These are phyloP conservation scores for Eucalyptus pauciflora DNA, from an alignment of 345 rosid genomes.

Conservation along the genomic window DNA sequence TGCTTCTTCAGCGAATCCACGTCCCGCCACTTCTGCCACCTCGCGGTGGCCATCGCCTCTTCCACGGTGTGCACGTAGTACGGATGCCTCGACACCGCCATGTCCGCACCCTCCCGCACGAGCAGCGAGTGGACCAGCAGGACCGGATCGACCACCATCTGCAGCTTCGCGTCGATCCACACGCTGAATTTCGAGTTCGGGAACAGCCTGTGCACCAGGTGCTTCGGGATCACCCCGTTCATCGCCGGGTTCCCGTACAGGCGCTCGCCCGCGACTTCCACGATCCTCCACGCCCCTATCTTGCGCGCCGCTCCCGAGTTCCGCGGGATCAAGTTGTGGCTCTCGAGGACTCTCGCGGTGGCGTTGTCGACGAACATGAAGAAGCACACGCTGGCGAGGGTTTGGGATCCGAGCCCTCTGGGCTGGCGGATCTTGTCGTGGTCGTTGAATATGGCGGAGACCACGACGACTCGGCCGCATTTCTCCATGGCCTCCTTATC, in stretches of 20 bases:
- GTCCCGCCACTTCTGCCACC: slow-evolving; percentile 93
- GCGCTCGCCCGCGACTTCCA: slow-evolving; percentile 20
- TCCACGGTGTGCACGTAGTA: slow-evolving; percentile 70
- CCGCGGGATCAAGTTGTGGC: slow-evolving; percentile 27
- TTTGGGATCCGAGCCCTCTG: slow-evolving; percentile 60
- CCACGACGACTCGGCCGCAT: slow-evolving; percentile 62
- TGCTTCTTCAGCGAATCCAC: slow-evolving; percentile 43
- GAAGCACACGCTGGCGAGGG: slow-evolving; percentile 49
- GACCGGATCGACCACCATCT: slow-evolving; percentile 70
- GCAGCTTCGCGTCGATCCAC: slow-evolving; percentile 89
- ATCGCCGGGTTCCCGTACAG: slow-evolving; percentile 67
- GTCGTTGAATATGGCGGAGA: slow-evolving; percentile 80
- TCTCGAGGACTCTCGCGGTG: slow-evolving; percentile 35
- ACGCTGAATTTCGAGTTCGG: slow-evolving; percentile 77
- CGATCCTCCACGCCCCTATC: slow-evolving; percentile 67
- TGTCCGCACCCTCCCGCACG: slow-evolving; percentile 36
- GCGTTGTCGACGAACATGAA: slow-evolving; percentile 77
- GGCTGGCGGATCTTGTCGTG: slow-evolving; percentile 94
- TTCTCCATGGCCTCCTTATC: slow-evolving; percentile 72
- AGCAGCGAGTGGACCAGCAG: slow-evolving; percentile 62
- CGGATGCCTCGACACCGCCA: slow-evolving; percentile 79
- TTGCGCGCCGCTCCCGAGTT: slow-evolving; percentile 1
- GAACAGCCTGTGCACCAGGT: slow-evolving; percentile 69
- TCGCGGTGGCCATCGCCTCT: slow-evolving; percentile 90
- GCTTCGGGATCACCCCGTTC: slow-evolving; percentile 87